Percentiles rank a stretch among this genome's conserved stretches.
phyloP scores from a whole-genome alignment of 2,329 filamentous ascomycete genomes.

The Scedosporium dehoogii region DNA sequence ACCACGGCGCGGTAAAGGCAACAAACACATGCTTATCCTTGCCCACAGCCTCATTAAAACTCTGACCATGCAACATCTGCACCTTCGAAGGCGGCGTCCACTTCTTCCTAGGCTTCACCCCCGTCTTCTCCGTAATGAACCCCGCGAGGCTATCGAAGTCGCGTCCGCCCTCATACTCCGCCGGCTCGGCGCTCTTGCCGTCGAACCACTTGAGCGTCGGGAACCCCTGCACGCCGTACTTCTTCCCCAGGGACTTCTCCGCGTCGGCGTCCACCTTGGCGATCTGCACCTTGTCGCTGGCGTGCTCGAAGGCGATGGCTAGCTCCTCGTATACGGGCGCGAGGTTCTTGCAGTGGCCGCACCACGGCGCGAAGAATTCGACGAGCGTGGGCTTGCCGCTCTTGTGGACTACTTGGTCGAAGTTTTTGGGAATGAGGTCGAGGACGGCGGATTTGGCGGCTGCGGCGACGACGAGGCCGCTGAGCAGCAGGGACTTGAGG shows the following conservation, averaged over 20 bases:
- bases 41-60: constrained; percentile 70
- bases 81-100: constrained; percentile 64
- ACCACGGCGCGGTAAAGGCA: constrained; percentile 97
- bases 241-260: constrained; percentile 73
- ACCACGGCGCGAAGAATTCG: constrained; percentile 98
- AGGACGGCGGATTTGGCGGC: constrained; percentile 73
- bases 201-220: constrained; percentile 97
- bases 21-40: constrained; percentile 84
- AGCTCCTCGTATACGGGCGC: constrained; percentile 93
- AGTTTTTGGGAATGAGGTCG: constrained; percentile 83
- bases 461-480: constrained; percentile 42
- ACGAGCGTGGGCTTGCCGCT: constrained; percentile 92
- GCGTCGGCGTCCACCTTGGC: constrained; percentile 94
- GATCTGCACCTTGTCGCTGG: constrained; percentile 66
- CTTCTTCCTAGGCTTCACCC: constrained; percentile 70
- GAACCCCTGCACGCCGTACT: constrained; percentile 86
- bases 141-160: constrained; percentile 75
- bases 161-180: constrained; percentile 77
- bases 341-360: constrained; percentile 96
- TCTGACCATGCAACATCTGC: constrained; percentile 66
- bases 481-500: constrained; percentile 50
- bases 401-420: constrained; percentile 80
- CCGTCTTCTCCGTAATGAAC: constrained; percentile 82
- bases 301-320: constrained; percentile 60
- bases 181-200: constrained; percentile 77